Conservation (phyloP, 2,329 filamentous ascomycete genomes). For the Fusarium coicis region DNA sequence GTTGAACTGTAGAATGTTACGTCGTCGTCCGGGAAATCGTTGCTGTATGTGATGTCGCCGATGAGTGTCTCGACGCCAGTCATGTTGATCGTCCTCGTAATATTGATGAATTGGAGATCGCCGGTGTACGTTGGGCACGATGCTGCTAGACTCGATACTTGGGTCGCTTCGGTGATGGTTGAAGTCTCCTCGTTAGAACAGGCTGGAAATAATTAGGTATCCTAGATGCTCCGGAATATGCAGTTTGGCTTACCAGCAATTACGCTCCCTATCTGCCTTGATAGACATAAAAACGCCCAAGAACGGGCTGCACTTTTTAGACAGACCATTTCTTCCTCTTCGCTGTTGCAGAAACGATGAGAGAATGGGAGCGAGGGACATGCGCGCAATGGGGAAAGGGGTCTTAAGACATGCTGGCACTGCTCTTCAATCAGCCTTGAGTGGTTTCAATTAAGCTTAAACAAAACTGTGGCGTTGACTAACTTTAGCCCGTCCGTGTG, state of each 20-base stretch:
- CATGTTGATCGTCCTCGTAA: neutral
- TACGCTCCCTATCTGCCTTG: fast-evolving
- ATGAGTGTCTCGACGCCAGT: neutral
- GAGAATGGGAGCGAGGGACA: too few relatives aligned
- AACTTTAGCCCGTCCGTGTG: too few relatives aligned
- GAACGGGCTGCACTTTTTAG: fast-evolving
- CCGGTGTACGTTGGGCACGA: neutral
- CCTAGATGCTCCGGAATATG: fast-evolving
- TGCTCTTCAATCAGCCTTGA: neutral
- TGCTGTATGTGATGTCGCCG: neutral
- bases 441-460: neutral
- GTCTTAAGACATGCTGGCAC: neutral
- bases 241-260: fast-evolving
- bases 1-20: neutral
- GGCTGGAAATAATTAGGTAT: fast-evolving
- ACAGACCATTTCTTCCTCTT: neutral
- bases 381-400: neutral
- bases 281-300: fast-evolving
- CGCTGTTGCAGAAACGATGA: neutral
- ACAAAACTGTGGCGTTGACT: neutral
- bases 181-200: fast-evolving
- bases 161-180: neutral
- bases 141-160: neutral
- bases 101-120: neutral
- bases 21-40: neutral